Evolutionary conservation across 768 basidiomycete species (phyloP), one percentile per base, ranked within the genome.

Genomic region (Panus rudis): DNA sequence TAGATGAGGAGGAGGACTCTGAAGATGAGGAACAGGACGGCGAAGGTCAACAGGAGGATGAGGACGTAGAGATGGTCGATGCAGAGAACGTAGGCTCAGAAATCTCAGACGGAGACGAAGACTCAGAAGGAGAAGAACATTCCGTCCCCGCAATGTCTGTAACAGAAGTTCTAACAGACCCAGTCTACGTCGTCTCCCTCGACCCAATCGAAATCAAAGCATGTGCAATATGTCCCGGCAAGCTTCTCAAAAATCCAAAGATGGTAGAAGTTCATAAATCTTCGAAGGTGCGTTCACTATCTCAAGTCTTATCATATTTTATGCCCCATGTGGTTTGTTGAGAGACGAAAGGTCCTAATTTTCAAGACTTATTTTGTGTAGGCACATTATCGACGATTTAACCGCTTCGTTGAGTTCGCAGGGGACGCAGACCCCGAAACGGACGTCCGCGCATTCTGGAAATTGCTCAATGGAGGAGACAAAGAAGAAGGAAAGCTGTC

Each of bases 211-310:
- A 73, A 19, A 56, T 75, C 26, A 72, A 73, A 49, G 72, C 68
- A 7, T 89, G 87, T 57, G 68, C 79, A 6, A 55, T 83, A 4
- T 90, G 87, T 59, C 84, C 81, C 10, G 79, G 78, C 28, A 90
- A 85, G 56, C 55, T 71, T n/a, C 68, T 90, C 30, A 86, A 86
- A 56, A 72, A 73, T 37, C 41, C 50, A 7, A 67, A 66, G 39
- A 78, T 82, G 76, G 64, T 73, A 26, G 62, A 69, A 44, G 60
- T 72, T 12, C 87, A 90, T 59, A 67, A 65, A 45, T 64, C 63
- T 8, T 83, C 85, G 25, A 77, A 72, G 62, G 87, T 77, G 72
- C 62, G 79, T 74, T 61, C 53, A 57, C 47, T 66, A 11, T 33
- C 25, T 8, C 8, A 7, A 8, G n/a, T 7, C n/a, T 62, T 49